Base-by-base conservation (phyloP, 2,329 filamentous ascomycete species). In the Alternaria postmessia region DNA sequence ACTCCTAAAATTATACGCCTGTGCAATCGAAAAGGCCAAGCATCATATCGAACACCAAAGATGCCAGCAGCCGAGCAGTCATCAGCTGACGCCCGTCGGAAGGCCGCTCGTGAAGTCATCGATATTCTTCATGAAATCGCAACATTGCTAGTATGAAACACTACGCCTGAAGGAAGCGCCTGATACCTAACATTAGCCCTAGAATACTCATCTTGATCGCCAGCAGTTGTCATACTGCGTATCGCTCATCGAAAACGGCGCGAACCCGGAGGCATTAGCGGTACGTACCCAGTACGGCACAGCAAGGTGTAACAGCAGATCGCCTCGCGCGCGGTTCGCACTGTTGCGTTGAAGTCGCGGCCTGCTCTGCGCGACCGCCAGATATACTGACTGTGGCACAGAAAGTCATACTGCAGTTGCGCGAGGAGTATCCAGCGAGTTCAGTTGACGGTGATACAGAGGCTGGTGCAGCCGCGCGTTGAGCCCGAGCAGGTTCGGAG, bases 141-240 rank as follows among this genome's bases (percentile, higher is more conserved):
- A 51, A 95, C 92, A 42, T 90, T 99, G 54, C 85, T 99, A 67
- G 94, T 97, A 82, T 69, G 87, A 47, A 43, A 57, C 58, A 39
- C 42, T 16, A 12, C 42, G 22, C 39, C 39, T 51, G 51, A 30
- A 28, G 42, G 42, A 42, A 28, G 22, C n/a, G 18, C 38, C 30
- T 36, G 34, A 26, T 34, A 39, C 56, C 32, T 56, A 30, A 61
- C 36, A 38, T 26, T 20, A 30, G n/a, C 16, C 41, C 18, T 61
- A 98, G 94, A 97, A 98, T 81, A 97, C 94, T 63, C 88, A 96
- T 66, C 88, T 99, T 46, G 94, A 97, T 79, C 89, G 94, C 32
- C 90, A 93, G 54, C 93, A 94, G 20, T 84, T 99, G 18, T 97
- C 94, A 3, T 92, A 97, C 64, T 99, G 95, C 80, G 94, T 98